Conservation (phyloP, 345 rosid species). For the Brassica cretica region DNA sequence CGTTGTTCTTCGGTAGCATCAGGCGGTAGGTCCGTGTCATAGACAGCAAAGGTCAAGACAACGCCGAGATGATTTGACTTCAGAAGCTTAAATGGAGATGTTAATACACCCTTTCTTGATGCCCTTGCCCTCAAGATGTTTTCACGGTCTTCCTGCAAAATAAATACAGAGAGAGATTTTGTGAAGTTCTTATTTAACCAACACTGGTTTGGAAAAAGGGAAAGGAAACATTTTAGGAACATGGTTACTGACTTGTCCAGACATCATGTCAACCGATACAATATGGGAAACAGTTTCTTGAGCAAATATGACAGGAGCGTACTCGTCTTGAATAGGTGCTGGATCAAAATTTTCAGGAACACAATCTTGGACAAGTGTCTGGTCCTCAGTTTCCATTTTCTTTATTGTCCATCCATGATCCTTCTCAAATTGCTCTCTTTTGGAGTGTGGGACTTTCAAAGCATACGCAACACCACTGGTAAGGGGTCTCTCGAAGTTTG, state of each 20-base stretch:
- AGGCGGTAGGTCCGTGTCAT: slow-evolving; percentile 60
- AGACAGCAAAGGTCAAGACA: slow-evolving; percentile 90
- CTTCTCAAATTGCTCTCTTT: slow-evolving; percentile 82
- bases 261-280: slow-evolving; percentile 97
- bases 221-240: slow-evolving; percentile 2
- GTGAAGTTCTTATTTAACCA: neutral
- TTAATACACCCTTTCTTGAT: slow-evolving; percentile 90
- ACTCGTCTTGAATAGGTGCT: slow-evolving; percentile 91
- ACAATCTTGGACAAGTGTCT: slow-evolving; percentile 83
- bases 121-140: slow-evolving; percentile 93
- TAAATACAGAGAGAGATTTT: neutral
- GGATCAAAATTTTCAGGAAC: slow-evolving; percentile 79
- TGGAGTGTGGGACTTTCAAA: slow-evolving; percentile 79
- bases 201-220: slow-evolving; percentile 14
- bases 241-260: slow-evolving; percentile 68
- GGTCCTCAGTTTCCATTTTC: slow-evolving; percentile 92
- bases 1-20: slow-evolving; percentile 77
- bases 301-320: slow-evolving; percentile 90
- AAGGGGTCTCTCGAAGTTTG: slow-evolving; percentile 95
- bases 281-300: slow-evolving; percentile 97
- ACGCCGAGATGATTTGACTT: slow-evolving; percentile 93
- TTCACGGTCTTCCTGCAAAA: slow-evolving; percentile 81
- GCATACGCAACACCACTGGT: slow-evolving; percentile 99
- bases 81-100: slow-evolving; percentile 92
- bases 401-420: slow-evolving; percentile 76